Evolutionary conservation across 345 rosid genomes (phyloP), one percentile per base, ranked within the genome.

Genomic region (Pugionium cornutum): DNA sequence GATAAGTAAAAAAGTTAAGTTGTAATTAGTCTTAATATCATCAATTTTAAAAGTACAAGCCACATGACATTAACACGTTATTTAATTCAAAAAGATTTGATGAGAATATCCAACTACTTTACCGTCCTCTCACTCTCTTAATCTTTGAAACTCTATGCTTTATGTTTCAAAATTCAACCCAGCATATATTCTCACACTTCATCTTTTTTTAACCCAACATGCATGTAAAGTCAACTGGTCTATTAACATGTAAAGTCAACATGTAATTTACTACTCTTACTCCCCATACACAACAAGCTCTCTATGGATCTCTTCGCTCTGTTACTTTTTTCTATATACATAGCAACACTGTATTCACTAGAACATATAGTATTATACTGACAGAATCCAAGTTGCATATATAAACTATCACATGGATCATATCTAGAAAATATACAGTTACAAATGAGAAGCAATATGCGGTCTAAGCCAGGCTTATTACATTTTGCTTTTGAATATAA

Each of bases 51-150:
- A 51, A 58, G 36, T 36, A 32, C 60, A 65, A 65, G 61, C 67
- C 60, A 64, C 58, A 48, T 40, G n/a, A 56, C 64, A 32, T 63
- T 71, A 40, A 63, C 75, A 71, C 75, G 75, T 71, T 63, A 62
- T 54, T 28, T 63, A 47, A 40, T 5, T 3, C 4, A 10, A 5
- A 4, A 34, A 33, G 11, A 61, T 52, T 58, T 69, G 71, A 70
- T 66, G 30, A 58, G 63, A 35, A 2, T 55, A 32, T 54, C 67
- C 76, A 69, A 72, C 86, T 32, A 75, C 79, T 56, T 65, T 67
- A 69, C 82, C 84, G 77, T 31, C 83, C 84, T 71, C 70, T 71
- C 70, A 73, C 76, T 54, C 62, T 66, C 65, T 78, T 77, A 70
- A 35, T 68, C 82, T 73, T 66, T 79, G 50, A 62, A 70, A 32